Percentiles rank a stretch among this genome's conserved stretches.
These are phyloP conservation scores for Chaetomium fimeti DNA, from an alignment of 495 filamentous ascomycete species.

Conservation along the genomic window DNA sequence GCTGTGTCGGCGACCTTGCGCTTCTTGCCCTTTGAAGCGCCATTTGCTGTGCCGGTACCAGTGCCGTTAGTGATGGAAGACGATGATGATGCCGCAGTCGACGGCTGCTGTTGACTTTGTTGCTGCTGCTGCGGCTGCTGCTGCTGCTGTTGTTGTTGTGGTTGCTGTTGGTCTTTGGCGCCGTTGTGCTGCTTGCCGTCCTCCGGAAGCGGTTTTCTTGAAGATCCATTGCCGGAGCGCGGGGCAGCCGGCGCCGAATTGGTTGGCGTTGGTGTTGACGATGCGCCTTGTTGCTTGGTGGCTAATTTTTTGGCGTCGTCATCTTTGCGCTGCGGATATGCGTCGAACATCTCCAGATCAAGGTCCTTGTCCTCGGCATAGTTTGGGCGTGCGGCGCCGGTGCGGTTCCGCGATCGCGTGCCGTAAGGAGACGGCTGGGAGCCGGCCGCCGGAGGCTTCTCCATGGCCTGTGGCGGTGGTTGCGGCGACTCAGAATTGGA, in stretches of 20 bases:
- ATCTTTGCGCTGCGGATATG: conserved; percentile 49
- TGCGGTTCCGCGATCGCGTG: conserved; percentile 90
- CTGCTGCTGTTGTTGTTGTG: conserved; percentile 30
- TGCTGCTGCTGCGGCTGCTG: conserved; percentile 23
- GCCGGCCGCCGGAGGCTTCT: conserved; percentile 44
- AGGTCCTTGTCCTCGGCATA: conserved; percentile 96
- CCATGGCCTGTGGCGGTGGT: conserved; percentile 33
- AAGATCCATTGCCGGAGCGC: conserved; percentile 29
- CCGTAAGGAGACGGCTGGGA: conserved; percentile 72
- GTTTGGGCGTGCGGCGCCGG: conserved; percentile 76
- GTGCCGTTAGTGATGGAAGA: conserved; percentile 15
- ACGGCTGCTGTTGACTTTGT: conserved; percentile 18
- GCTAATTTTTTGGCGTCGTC: conserved; percentile 50
- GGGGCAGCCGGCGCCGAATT: conserved; percentile 22
- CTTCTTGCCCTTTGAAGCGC: conserved; percentile 60
- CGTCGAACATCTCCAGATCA: conserved; percentile 72
- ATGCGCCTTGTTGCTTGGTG: conserved; percentile 30
- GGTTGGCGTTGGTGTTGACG: conserved; percentile 16
- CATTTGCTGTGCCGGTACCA: conserved; percentile 47
- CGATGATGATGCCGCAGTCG: conserved; percentile 11
- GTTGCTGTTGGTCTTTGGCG: conserved; percentile 33
- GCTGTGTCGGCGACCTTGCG: conserved; percentile 61
- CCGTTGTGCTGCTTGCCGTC: conserved; percentile 35
- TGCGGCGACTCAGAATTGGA: conserved; percentile 29
- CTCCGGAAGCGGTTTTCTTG: conserved; percentile 39